Percentiles rank a stretch among this genome's conserved stretches.
Evolutionary conservation across 2,329 filamentous ascomycete genomes (phyloP).

Genomic region (Fusarium sororula): DNA sequence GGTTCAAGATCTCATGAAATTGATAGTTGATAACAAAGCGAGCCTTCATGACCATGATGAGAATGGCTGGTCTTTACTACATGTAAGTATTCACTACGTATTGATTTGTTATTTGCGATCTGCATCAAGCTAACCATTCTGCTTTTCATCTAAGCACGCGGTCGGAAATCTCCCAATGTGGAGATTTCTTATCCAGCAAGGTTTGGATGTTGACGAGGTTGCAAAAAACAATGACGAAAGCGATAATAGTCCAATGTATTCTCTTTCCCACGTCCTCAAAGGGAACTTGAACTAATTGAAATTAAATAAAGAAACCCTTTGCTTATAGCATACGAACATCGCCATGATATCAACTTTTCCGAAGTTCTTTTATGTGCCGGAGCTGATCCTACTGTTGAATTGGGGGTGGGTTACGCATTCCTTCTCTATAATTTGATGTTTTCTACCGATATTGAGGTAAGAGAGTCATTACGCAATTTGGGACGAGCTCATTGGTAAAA

Average conservation of each 20-base stretch:
- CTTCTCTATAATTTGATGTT: no score
- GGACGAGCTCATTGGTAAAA: fast-evolving
- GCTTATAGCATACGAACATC: fast-evolving
- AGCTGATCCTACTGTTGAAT: background rate
- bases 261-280: fast-evolving
- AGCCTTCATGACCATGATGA: background rate
- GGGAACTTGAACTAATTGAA: fast-evolving
- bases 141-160: fast-evolving
- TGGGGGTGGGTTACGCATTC: background rate
- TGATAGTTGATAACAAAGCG: background rate
- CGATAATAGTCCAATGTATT: fast-evolving
- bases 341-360: fast-evolving
- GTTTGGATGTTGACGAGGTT: background rate
- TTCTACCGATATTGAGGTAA: background rate
- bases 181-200: fast-evolving
- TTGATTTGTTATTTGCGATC: fast-evolving
- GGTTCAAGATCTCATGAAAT: background rate
- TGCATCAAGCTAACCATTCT: background rate
- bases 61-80: background rate
- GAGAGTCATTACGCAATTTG: fast-evolving
- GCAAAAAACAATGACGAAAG: fast-evolving
- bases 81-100: fast-evolving
- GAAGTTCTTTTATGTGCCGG: background rate
- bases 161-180: background rate
- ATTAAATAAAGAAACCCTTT: fast-evolving